Base-by-base conservation (phyloP, 2,329 filamentous ascomycete genomes). In the Triangularia setosa region DNA sequence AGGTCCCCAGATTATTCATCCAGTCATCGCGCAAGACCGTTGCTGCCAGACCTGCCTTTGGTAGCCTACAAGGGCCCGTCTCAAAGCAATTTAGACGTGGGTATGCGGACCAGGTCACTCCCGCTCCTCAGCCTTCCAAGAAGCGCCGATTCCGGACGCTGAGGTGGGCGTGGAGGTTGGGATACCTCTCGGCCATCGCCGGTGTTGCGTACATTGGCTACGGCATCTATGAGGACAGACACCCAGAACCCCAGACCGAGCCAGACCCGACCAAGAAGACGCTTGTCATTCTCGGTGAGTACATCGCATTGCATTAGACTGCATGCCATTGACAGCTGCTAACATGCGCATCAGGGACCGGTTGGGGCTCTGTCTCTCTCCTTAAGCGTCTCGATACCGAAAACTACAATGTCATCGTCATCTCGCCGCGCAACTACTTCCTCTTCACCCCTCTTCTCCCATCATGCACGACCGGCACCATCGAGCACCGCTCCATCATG, bases 401-500 rank as follows among this genome's bases (percentile, higher is more conserved):
- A 79, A 96, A 98, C 85, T 99, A 98, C 87, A 98, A 99, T 78
- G 94, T 98, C 78, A 80, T 98, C 75, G 93, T 99, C 77, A 92
- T 99, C 78, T 98, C 95, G 58, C 95, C 95, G 62, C 92, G 95
- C 77, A 99, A 99, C 83, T 99, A 97, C 87, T 99, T 99, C 88
- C 90, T 99, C 72, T 99, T 99, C 85, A 99, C 95, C 28, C 95
- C 95, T 66, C 88, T 99, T 65, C 87, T 99, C 67, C 95, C 95
- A 69, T 98, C 94, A 75, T 99, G 95, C 81, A 98, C 95, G 60
- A 97, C 94, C 70, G 95, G 95, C 73, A 90, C 92, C 72, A 95
- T 99, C 78, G 95, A 99, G 84, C 95, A 98, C 83, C 92, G 95
- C 77, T 98, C 93, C 75, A 99, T 99, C 80, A 99, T 99, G 95